phyloP scores from a whole-genome alignment of 129 eudicot genomes.

The Centella asiatica region DNA sequence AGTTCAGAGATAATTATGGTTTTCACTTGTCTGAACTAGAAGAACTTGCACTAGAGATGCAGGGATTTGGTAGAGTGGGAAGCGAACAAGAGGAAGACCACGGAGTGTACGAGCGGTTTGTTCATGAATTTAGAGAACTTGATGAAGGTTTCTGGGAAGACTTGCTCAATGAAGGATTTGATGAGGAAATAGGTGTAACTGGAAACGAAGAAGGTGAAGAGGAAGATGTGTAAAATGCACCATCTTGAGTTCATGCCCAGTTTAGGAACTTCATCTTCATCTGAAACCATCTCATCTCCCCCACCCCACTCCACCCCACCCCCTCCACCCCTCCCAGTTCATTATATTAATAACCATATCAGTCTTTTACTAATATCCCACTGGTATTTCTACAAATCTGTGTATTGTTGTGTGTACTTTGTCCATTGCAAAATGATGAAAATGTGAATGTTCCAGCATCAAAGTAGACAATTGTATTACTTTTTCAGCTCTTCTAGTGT shows the following conservation, averaged over 20 bases:
- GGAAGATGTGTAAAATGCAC: constrained; percentile 54
- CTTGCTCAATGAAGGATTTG: constrained; percentile 42
- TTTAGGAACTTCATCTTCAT: no score
- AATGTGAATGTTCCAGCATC: constrained; percentile 17
- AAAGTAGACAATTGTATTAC: constrained; percentile 23
- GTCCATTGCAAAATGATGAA: constrained; percentile 23
- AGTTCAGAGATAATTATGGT: constrained; percentile 20
- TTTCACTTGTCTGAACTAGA: constrained; percentile 64
- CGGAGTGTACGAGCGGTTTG: constrained; percentile 23
- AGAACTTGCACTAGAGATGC: constrained; percentile 85
- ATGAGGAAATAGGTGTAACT: constrained; percentile 19
- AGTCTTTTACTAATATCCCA: constrained; percentile 14
- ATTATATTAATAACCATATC: constrained; percentile 26
- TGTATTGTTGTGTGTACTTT: constrained; percentile 23
- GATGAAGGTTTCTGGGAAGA: constrained; percentile 91
- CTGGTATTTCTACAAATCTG: constrained; percentile 26
- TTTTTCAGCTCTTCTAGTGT: no score
- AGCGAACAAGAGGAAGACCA: constrained; percentile 32
- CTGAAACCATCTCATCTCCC: no score
- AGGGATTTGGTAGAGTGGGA: constrained; percentile 57
- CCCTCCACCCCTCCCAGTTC: neutral
- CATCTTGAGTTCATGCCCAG: constrained; percentile 59
- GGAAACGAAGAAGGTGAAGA: constrained; percentile 25
- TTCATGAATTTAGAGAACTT: constrained; percentile 39
- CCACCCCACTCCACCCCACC: no score